Percentiles rank a stretch among this genome's conserved stretches.
These are phyloP conservation scores for Brassica balearica DNA, from an alignment of 441 rosid genomes.

Conservation along the genomic window DNA sequence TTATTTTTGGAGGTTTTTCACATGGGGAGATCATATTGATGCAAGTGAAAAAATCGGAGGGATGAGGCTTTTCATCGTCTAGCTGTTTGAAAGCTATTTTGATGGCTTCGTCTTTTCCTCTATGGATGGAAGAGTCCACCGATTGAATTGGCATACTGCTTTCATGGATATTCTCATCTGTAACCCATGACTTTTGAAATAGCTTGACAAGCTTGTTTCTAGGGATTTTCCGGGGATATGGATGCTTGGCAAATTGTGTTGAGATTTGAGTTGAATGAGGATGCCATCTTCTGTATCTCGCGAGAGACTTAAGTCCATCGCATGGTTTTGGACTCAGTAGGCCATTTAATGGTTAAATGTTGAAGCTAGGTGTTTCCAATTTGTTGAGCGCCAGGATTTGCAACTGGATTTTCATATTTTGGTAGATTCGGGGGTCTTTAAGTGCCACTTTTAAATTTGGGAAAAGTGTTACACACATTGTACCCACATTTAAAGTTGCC, in stretches of 20 bases:
- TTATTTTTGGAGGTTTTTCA: background rate
- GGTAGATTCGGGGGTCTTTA: background rate
- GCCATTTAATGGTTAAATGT: background rate
- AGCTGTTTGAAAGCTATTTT: background rate
- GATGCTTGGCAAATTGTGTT: background rate
- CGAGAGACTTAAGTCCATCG: background rate
- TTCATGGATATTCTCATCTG: background rate
- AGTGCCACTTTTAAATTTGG: background rate
- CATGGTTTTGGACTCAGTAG: background rate
- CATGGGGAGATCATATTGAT: background rate
- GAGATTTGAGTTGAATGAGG: background rate
- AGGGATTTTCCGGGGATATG: background rate
- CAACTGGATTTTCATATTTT: background rate
- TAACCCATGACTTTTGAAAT: background rate
- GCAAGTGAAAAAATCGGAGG: too few relatives aligned
- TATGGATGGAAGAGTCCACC: background rate
- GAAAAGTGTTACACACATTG: background rate
- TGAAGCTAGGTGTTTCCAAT: background rate
- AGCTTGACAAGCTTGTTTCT: background rate
- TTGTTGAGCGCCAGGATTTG: background rate
- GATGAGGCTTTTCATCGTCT: too few relatives aligned
- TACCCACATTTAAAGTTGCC: background rate
- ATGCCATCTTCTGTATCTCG: background rate
- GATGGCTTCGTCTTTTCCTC: background rate
- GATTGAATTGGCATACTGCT: background rate